Conservation (phyloP, 202 grass and related monocot genomes). For the Musa balbisiana region DNA sequence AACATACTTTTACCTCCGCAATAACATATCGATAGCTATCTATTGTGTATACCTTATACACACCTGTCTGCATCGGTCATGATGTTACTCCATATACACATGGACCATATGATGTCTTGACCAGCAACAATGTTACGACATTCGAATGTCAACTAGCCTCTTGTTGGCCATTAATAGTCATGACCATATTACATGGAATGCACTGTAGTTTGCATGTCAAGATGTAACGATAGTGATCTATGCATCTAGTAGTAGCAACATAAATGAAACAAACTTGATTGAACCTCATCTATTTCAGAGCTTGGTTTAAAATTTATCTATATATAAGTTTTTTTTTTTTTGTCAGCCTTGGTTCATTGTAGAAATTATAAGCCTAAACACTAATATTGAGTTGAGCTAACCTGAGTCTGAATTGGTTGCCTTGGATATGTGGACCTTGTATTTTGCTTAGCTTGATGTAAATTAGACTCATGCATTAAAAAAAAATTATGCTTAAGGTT, state of each 20-base stretch:
- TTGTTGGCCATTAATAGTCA: not conserved
- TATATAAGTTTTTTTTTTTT: no score
- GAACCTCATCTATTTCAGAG: not conserved
- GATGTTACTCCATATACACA: not conserved
- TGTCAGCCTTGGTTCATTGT: no score
- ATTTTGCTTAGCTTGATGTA: not conserved
- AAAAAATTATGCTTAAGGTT: no score
- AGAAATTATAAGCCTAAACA: no score
- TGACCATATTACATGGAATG: not conserved
- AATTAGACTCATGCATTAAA: no score
- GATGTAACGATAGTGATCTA: not conserved
- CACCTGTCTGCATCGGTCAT: not conserved
- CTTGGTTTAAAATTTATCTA: no score
- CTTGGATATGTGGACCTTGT: no score
- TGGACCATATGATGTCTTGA: not conserved
- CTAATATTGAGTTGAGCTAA: no score
- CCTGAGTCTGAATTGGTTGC: no score
- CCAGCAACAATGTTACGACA: no score
- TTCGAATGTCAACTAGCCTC: no score
- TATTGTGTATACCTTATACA: not conserved
- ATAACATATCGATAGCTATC: not conserved
- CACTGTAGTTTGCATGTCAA: not conserved
- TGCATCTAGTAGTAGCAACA: not conserved
- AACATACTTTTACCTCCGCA: not conserved
- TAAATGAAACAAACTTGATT: not conserved